Conservation (phyloP, 495 filamentous ascomycete species). For the Annulohypoxylon bovei region DNA sequence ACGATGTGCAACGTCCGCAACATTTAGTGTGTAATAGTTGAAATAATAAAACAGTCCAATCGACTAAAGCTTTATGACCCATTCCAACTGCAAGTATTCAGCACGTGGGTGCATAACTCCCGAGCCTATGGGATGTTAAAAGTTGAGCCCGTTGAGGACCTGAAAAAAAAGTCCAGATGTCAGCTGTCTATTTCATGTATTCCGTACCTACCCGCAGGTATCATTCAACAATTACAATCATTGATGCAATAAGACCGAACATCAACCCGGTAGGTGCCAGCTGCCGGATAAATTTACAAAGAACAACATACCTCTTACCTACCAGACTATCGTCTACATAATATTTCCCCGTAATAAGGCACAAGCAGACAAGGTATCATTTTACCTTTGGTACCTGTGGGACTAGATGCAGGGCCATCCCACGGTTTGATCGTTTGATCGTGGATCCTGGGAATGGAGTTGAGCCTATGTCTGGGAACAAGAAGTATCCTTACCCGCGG, state of each 20-base stretch:
- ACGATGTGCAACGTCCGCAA: background rate
- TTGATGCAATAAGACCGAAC: background rate
- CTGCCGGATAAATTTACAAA: constrained; percentile 2
- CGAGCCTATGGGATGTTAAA: background rate
- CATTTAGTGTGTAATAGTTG: background rate
- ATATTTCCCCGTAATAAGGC: constrained; percentile 7
- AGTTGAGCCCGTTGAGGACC: constrained; percentile 11
- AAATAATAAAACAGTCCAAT: constrained; percentile 4
- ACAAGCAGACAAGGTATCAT: constrained; percentile 13
- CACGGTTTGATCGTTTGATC: constrained; percentile 22
- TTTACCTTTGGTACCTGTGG: constrained; percentile 30
- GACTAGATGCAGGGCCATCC: constrained; percentile 27
- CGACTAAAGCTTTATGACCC: constrained; percentile 17
- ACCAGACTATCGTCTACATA: background rate
- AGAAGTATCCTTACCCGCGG: background rate
- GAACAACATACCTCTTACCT: background rate
- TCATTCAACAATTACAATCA: constrained; percentile 1
- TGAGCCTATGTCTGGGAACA: constrained; percentile 19
- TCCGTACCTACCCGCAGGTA: background rate
- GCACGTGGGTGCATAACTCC: constrained; percentile 38
- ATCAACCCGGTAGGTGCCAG: background rate
- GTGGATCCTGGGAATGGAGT: constrained; percentile 18
- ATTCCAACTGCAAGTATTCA: constrained; percentile 36
- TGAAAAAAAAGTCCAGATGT: constrained; percentile 16
- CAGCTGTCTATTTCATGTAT: constrained; percentile 4